A percentile compares a stretch with the other conserved stretches of the same genome.
Conservation (phyloP, 805 yeast species). For the Ogataea philodendri region DNA sequence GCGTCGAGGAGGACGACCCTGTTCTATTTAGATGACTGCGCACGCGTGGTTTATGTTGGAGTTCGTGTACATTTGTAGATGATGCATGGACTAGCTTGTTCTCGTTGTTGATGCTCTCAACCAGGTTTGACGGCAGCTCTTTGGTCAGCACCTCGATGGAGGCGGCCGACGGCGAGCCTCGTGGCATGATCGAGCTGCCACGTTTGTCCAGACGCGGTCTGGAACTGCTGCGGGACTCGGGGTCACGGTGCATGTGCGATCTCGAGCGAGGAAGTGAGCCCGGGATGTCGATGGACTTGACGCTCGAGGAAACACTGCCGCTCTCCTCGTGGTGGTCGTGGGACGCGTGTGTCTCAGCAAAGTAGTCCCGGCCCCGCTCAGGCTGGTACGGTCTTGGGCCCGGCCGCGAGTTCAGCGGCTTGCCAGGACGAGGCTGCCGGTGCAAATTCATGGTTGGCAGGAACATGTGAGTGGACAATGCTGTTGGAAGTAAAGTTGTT, state of each 20-base stretch:
- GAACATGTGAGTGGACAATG: slow-evolving; percentile 60
- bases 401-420: too few species aligned
- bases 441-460: slow-evolving; percentile 44
- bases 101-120: slow-evolving; percentile 32
- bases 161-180: slow-evolving; percentile 15
- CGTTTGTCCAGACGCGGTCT: slow-evolving; percentile 14
- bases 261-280: slow-evolving; percentile 16
- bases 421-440: too few species aligned
- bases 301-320: slow-evolving; percentile 23
- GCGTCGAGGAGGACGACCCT: slow-evolving; percentile 3
- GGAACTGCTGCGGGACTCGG: slow-evolving; percentile 5
- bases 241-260: slow-evolving; percentile 7
- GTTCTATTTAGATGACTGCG: neutral
- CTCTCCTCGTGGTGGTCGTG: slow-evolving; percentile 1
- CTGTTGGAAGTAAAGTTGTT: slow-evolving; percentile 55
- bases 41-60: slow-evolving; percentile 1
- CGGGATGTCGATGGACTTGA: slow-evolving; percentile 33
- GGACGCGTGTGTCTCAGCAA: too few species aligned
- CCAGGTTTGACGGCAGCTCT: slow-evolving; percentile 30
- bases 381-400: too few species aligned
- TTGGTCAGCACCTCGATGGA: slow-evolving; percentile 25
- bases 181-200: slow-evolving; percentile 8
- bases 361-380: too few species aligned
- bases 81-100: slow-evolving; percentile 26
- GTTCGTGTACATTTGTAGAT: slow-evolving; percentile 10